Base-by-base conservation (phyloP, 2,329 filamentous ascomycete species). In the Xylariales sp. region DNA sequence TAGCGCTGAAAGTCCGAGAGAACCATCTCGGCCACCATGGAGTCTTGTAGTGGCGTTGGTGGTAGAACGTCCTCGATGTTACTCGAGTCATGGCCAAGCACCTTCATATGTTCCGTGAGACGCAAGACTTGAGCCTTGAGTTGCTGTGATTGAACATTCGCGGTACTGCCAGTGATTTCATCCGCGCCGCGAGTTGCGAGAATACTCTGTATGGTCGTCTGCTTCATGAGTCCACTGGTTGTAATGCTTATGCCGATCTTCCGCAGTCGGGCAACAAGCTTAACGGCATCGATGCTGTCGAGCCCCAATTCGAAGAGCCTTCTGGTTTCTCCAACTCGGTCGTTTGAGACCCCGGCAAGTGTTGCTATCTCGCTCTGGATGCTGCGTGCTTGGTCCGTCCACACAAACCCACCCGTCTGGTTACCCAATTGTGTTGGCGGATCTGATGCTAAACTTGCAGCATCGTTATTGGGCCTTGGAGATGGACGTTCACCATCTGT, bases 221-320 rank as follows among this genome's bases (percentile, higher is more conserved):
- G 72, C 39, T 77, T 82, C 73, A 95, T 84, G 16, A 96, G 82
- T n/a, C 73, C 70, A 50, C 87, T 86, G n/a, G 90, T 80, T 0
- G 82, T 68, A 9, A 95, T 59, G 1, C 65, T 57, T 15, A 93
- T 65, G 0, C 73, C 75, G 4, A 64, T 62, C 32, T 73, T 76
- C 48, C 76, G 84, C 2, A 95, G 69, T 40, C 80, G 75, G 0
- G 88, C 82, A 0, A 86, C 84, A 0, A 96, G 66, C 53, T 88
- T 94, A 59, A 96, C 91, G 2, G 85, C 78, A 60, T 96, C 90
- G 44, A 96, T 94, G 54, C 90, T 95, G 66, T 96, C 91, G 5
- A 96, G 73, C 0, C 90, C 90, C 22, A 96, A 73, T 51, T 91
- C 82, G 28, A 94, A 82, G 9, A 96, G 78, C 0, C 84, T 84